Conservation (phyloP, 352 stramenopile genomes). For the Elongisporangium prolatum region DNA sequence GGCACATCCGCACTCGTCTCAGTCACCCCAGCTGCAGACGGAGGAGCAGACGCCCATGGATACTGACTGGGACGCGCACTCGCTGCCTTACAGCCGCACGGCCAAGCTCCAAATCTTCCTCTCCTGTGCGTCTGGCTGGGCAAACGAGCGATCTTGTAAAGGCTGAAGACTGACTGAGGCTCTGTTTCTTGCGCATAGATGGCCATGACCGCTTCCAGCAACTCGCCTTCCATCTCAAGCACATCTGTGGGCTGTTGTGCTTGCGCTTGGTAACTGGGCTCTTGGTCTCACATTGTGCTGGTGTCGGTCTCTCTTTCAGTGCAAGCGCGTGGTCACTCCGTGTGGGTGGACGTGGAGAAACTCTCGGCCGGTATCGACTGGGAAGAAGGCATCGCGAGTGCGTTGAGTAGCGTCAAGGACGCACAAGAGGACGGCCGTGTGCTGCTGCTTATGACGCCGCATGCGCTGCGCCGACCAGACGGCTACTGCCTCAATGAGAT, state of each 20-base stretch:
- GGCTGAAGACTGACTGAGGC: not conserved
- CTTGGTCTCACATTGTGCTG: conserved; percentile 1
- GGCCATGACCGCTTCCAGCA: conserved; percentile 72
- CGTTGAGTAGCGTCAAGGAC: conserved; percentile 63
- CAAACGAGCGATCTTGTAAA: conserved; percentile 2
- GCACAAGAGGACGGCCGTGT: conserved; percentile 65
- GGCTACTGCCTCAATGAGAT: conserved; percentile 83
- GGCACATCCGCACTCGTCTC: conserved; percentile 1
- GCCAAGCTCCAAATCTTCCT: conserved; percentile 67
- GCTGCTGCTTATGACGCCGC: conserved; percentile 74
- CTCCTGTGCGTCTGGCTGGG: conserved; percentile 33
- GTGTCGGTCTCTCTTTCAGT: conserved; percentile 26
- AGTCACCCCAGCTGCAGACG: conserved; percentile 2
- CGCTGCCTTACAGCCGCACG: conserved; percentile 37
- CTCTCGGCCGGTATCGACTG: conserved; percentile 68
- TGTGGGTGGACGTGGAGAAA: conserved; percentile 73
- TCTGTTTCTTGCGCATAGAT: conserved; percentile 22
- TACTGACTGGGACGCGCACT: conserved; percentile 1
- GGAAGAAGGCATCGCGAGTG: conserved; percentile 67
- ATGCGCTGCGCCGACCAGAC: conserved; percentile 63
- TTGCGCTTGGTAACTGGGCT: not conserved
- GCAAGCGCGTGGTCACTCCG: conserved; percentile 48
- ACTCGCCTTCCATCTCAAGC: conserved; percentile 65
- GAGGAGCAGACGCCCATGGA: not conserved
- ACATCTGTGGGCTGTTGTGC: conserved; percentile 28